phyloP scores from a whole-genome alignment of 345 rosid genomes.

The Heritiera fomes region DNA sequence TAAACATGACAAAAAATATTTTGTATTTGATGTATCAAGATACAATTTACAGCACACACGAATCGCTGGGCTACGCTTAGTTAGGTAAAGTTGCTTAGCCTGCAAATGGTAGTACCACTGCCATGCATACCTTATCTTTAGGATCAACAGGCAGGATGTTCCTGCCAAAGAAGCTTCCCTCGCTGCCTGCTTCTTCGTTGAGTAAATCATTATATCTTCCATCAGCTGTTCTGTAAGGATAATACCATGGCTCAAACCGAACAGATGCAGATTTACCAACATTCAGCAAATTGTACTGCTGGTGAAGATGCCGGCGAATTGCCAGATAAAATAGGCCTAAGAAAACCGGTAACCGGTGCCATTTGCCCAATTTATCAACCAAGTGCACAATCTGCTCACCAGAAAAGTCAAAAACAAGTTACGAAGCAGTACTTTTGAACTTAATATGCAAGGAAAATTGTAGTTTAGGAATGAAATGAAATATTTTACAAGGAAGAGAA shows the following conservation, averaged over 20 bases:
- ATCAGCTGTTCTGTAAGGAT: conserved; percentile 50
- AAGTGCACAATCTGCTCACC: conserved; percentile 46
- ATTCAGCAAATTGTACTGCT: conserved; percentile 52
- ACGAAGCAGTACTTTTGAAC: neutral
- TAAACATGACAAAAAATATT: too few species aligned
- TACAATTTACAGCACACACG: too few species aligned
- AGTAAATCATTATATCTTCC: conserved; percentile 52
- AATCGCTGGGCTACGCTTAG: too few species aligned
- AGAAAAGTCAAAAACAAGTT: neutral
- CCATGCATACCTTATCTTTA: conserved; percentile 24
- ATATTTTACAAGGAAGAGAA: neutral
- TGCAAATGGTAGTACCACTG: too few species aligned
- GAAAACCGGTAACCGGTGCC: conserved; percentile 58
- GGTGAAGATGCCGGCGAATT: conserved; percentile 54
- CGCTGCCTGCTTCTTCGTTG: conserved; percentile 51
- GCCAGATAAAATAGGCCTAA: conserved; percentile 47
- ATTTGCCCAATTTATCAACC: conserved; percentile 44
- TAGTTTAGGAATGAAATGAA: too few species aligned
- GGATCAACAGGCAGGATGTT: conserved; percentile 42
- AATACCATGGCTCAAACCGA: conserved; percentile 48
- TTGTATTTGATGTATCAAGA: too few species aligned
- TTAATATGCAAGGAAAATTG: too few species aligned
- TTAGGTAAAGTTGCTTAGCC: too few species aligned
- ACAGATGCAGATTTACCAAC: conserved; percentile 47
- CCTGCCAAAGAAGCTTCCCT: conserved; percentile 55